Evolutionary conservation across 768 basidiomycete genomes (phyloP).

Genomic region (Leccinum boreale): DNA sequence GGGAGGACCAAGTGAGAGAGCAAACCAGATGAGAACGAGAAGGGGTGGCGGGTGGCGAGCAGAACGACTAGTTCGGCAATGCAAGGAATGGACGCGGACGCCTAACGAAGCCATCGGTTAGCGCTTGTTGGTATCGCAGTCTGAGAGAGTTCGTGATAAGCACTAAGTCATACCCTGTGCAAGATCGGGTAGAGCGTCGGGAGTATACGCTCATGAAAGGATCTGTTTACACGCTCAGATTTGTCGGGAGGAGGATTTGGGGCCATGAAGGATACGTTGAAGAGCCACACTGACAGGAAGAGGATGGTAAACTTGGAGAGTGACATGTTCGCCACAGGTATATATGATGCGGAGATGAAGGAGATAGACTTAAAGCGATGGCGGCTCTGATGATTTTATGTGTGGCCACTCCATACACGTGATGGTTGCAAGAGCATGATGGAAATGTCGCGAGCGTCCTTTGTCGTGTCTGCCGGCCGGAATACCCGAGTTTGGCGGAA

Average conservation of each 20-base stretch:
- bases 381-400: conserved; percentile 7
- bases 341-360: neutral
- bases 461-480: neutral
- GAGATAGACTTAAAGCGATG: neutral
- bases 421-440: conserved; percentile 2
- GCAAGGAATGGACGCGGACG: conserved; percentile 29
- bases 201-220: conserved; percentile 24
- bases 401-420: conserved; percentile 12
- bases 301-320: conserved; percentile 22
- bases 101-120: conserved; percentile 10
- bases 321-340: conserved; percentile 11
- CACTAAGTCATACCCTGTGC: conserved; percentile 20
- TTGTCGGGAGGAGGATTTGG: conserved; percentile 18
- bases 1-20: conserved; percentile 19
- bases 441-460: neutral
- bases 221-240: conserved; percentile 18
- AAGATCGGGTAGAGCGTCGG: conserved; percentile 19
- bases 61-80: conserved; percentile 24
- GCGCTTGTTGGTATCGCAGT: neutral
- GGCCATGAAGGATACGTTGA: conserved; percentile 25
- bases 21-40: conserved; percentile 15
- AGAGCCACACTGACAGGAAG: conserved; percentile 25
- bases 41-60: conserved; percentile 18
- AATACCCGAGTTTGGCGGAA: neutral
- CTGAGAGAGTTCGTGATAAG: neutral